phyloP scores from a whole-genome alignment of 495 filamentous ascomycete genomes.

The Halenospora varia region DNA sequence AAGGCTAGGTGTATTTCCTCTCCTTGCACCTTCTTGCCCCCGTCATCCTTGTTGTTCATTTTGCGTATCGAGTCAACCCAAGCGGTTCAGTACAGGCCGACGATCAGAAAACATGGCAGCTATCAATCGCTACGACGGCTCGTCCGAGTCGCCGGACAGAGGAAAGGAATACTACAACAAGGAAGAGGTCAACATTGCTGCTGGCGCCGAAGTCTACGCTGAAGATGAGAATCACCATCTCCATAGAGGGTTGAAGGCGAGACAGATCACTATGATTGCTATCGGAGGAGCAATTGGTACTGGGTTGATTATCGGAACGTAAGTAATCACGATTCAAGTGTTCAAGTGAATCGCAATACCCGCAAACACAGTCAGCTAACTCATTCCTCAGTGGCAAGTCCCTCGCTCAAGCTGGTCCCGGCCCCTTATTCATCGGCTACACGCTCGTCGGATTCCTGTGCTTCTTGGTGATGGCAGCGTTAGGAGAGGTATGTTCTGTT shows the following conservation, averaged over 20 bases:
- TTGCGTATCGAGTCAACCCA: too few species aligned
- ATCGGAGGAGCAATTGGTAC: conserved; percentile 84
- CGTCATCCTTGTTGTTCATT: too few species aligned
- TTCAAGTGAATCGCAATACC: too few species aligned
- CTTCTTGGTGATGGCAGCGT: conserved; percentile 53
- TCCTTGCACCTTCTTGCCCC: too few species aligned
- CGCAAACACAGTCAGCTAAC: conserved; percentile 11
- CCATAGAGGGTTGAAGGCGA: conserved; percentile 58
- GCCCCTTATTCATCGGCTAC: conserved; percentile 64
- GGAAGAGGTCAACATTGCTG: conserved; percentile 5
- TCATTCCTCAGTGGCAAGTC: conserved; percentile 40
- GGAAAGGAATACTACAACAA: not conserved
- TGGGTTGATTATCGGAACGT: conserved; percentile 21
- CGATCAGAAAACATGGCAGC: conserved; percentile 5
- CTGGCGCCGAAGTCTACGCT: not conserved
- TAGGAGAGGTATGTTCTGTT: conserved; percentile 58
- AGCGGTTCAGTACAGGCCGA: too few species aligned
- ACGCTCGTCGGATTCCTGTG: conserved; percentile 61
- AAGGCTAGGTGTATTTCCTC: too few species aligned
- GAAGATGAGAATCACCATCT: conserved; percentile 30
- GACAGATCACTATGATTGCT: conserved; percentile 78
- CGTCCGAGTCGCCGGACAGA: not conserved
- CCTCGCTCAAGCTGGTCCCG: conserved; percentile 64
- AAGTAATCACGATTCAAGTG: conserved; percentile 7
- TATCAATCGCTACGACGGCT: conserved; percentile 1